A percentile compares a stretch with the other conserved stretches of the same genome.
Evolutionary conservation across 1,284 basidiomycete genomes (phyloP).

Genomic region (Leccinum griseonigrum): DNA sequence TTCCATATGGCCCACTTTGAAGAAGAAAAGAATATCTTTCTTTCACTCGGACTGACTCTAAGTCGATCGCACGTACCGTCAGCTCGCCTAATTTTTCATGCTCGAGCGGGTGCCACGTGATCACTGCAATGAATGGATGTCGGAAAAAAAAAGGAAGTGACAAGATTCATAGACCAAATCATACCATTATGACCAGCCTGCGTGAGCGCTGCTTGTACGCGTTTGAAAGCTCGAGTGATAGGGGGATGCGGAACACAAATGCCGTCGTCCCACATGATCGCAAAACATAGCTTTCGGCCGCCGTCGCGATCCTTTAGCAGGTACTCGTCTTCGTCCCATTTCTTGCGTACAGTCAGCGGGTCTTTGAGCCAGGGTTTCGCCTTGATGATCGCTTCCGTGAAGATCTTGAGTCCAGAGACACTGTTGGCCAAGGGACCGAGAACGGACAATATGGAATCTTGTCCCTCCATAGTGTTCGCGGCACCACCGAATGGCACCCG

Average conservation of each 20-base stretch:
- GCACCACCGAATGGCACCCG: slow-evolving; percentile 71
- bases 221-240: slow-evolving; percentile 59
- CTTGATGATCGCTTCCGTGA: slow-evolving; percentile 57
- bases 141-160: neutral
- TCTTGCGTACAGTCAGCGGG: slow-evolving; percentile 58
- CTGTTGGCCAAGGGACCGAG: slow-evolving; percentile 68
- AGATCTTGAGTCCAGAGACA: slow-evolving; percentile 57
- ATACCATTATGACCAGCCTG: slow-evolving; percentile 67
- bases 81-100: slow-evolving; percentile 36
- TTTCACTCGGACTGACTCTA: neutral
- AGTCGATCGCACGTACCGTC: slow-evolving; percentile 32
- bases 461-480: slow-evolving; percentile 62
- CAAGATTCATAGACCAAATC: slow-evolving; percentile 1
- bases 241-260: slow-evolving; percentile 70
- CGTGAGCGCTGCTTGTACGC: slow-evolving; percentile 54
- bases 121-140: slow-evolving; percentile 25
- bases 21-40: neutral
- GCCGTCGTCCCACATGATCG: slow-evolving; percentile 63
- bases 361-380: slow-evolving; percentile 70
- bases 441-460: slow-evolving; percentile 69
- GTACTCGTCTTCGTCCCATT: slow-evolving; percentile 64
- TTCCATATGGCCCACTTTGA: slow-evolving; percentile 40
- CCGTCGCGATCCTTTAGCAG: slow-evolving; percentile 55
- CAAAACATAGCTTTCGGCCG: slow-evolving; percentile 59
- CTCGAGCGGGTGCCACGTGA: slow-evolving; percentile 44